A percentile compares a stretch with the other conserved stretches of the same genome.
Conservation (phyloP, 441 rosid species). For the Populus hybrid region DNA sequence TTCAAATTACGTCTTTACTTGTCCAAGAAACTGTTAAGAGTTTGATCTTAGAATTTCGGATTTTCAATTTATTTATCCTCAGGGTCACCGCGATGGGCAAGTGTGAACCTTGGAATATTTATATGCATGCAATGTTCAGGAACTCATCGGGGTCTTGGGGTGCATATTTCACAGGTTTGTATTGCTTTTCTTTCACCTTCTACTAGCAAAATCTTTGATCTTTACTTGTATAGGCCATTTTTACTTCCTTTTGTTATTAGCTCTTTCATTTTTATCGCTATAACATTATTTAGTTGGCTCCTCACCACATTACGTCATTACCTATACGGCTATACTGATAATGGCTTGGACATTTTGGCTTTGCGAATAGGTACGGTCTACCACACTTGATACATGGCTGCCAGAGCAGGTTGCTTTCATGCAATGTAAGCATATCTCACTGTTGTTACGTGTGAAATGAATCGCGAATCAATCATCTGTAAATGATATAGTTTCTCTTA, state of each 20-base stretch:
- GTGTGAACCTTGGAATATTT: conserved; percentile 83
- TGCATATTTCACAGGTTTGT: conserved; percentile 76
- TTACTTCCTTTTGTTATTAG: too few relatives aligned
- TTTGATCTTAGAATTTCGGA: background rate
- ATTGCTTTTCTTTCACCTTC: background rate
- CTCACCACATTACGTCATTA: background rate
- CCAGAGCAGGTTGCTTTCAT: conserved; percentile 79
- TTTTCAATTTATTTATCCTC: background rate
- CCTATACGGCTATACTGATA: too few relatives aligned
- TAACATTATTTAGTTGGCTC: background rate
- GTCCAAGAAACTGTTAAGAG: background rate
- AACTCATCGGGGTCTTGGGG: conserved; percentile 80
- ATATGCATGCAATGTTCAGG: conserved; percentile 95
- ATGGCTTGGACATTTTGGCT: background rate
- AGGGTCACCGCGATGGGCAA: conserved; percentile 94
- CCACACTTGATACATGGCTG: conserved; percentile 78
- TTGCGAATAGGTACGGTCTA: conserved; percentile 60
- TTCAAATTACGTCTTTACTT: background rate
- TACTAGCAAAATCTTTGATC: background rate
- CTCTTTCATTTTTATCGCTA: background rate
- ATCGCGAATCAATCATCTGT: background rate
- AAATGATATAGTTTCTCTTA: background rate
- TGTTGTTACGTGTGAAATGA: background rate
- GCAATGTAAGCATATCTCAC: conserved; percentile 49
- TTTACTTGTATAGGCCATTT: background rate